Evolutionary conservation across 2,329 filamentous ascomycete genomes (phyloP), one percentile per base, ranked within the genome.

Genomic region (Arthroderma uncinatum): DNA sequence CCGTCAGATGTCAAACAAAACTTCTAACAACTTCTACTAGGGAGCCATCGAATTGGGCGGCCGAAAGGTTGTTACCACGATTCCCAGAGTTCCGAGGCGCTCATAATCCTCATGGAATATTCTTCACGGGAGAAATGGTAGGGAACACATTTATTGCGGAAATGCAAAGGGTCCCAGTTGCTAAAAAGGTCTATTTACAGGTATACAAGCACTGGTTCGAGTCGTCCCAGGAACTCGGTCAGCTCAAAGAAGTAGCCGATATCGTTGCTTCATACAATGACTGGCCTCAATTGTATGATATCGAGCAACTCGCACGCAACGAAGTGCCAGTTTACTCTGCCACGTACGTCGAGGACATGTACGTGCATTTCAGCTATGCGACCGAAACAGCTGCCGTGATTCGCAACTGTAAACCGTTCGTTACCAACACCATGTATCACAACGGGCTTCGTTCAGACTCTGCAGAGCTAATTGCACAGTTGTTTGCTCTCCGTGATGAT

Each of bases 81-180:
- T 73, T 72, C 59, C 67, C 74, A 0, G 72, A 71, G 14, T 83
- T 81, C 68, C 71, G 75, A 55, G 64, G 76, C 16, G 70, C 74
- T 1, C 70, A 59, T 7, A 68, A 68, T 0, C 69, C 75, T 4
- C 67, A 73, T 1, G 84, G 85, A 0, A 75, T 93, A 21, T 87
- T 81, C 70, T 95, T 96, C 73, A 89, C 88, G 0, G 90, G 91
- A 59, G 92, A 97, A 74, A 96, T 95, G 89, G 76, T 79, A 65
- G 61, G 61, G 4, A 10, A 9, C 14, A 10, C 3, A 4, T 12
- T 12, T 3, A 37, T 5, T 12, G 19, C 4, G 40, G 34, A 33
- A 5, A 4, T 21, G 36, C 6, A 48, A 7, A 5, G 25, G 12
- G 23, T 44, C 39, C 10, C 36, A 34, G n/a, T 33, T 6, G 2